phyloP scores from a whole-genome alignment of 2,329 filamentous ascomycete species.

The Aspergillus hortae region DNA sequence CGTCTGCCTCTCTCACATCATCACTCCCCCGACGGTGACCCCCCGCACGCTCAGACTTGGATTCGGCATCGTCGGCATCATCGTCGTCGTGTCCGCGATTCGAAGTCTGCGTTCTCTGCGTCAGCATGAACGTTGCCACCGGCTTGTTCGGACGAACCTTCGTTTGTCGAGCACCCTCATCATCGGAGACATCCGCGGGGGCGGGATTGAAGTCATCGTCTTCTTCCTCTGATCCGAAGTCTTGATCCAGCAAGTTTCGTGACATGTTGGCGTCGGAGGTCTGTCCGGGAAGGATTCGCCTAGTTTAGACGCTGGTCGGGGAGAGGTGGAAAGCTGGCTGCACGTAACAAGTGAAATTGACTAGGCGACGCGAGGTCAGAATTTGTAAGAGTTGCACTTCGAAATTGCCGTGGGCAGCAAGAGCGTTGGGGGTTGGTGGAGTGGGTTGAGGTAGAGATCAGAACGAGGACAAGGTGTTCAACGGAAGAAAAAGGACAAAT shows the following conservation, averaged over 20 bases:
- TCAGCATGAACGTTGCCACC: conserved; percentile 8
- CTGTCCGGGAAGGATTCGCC: not conserved
- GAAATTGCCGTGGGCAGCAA: too few relatives aligned
- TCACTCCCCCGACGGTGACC: conserved; percentile 31
- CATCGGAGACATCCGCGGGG: conserved; percentile 69
- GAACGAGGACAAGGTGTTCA: too few relatives aligned
- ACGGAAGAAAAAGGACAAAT: too few relatives aligned
- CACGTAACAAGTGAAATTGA: too few relatives aligned
- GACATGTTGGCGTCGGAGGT: conserved; percentile 24
- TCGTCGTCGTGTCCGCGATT: conserved; percentile 36
- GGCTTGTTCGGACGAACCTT: conserved; percentile 23
- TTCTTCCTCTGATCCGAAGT: conserved; percentile 62
- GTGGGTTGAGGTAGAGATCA: too few relatives aligned
- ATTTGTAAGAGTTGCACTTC: too few relatives aligned
- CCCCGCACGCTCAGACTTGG: conserved; percentile 24
- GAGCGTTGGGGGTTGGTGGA: too few relatives aligned
- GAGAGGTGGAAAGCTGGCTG: too few relatives aligned
- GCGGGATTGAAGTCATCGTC: conserved; percentile 88
- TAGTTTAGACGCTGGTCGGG: not conserved
- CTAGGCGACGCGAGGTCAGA: too few relatives aligned
- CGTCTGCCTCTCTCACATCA: conserved; percentile 37
- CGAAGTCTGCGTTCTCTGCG: conserved; percentile 19
- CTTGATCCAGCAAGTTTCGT: conserved; percentile 47
- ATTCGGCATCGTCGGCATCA: conserved; percentile 44
- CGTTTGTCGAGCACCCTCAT: conserved; percentile 49